phyloP scores from a whole-genome alignment of 2,329 filamentous ascomycete species.

The Acephala macrosclerotiorum region DNA sequence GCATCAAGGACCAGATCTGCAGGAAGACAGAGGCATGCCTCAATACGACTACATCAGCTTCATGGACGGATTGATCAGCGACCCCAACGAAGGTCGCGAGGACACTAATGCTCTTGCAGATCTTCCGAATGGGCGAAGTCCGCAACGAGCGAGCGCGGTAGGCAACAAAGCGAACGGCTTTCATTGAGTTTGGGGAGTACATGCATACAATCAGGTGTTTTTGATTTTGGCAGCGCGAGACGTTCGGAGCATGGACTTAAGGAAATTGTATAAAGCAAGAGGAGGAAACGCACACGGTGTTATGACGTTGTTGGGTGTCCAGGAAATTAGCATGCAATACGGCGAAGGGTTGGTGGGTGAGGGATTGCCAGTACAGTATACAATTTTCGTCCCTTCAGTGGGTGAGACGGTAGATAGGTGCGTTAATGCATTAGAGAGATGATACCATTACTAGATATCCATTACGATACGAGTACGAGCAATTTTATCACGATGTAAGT shows the following conservation, averaged over 20 bases:
- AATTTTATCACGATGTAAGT: too few species aligned
- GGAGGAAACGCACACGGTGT: not conserved
- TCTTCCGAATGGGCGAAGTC: constrained; percentile 38
- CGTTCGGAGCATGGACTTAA: not conserved
- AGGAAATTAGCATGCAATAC: constrained; percentile 3
- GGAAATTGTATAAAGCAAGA: not conserved
- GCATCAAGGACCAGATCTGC: constrained; percentile 85
- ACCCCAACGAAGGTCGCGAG: constrained; percentile 30
- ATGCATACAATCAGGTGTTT: constrained; percentile 2
- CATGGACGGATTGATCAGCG: constrained; percentile 83
- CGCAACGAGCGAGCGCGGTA: constrained; percentile 22
- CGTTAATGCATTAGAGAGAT: not conserved
- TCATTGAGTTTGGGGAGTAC: constrained; percentile 14
- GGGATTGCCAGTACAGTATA: not conserved
- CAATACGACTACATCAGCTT: constrained; percentile 98
- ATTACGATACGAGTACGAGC: not conserved
- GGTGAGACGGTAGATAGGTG: not conserved
- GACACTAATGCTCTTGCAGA: constrained; percentile 31
- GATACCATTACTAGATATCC: constrained; percentile 8
- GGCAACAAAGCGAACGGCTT: constrained; percentile 26
- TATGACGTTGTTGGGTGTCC: not conserved
- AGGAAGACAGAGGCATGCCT: constrained; percentile 81
- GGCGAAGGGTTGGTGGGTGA: constrained; percentile 5
- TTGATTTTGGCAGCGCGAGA: not conserved
- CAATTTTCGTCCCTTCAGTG: constrained; percentile 2